Conservation (phyloP, 768 basidiomycete species). For the Kwoniella dendrophila region DNA sequence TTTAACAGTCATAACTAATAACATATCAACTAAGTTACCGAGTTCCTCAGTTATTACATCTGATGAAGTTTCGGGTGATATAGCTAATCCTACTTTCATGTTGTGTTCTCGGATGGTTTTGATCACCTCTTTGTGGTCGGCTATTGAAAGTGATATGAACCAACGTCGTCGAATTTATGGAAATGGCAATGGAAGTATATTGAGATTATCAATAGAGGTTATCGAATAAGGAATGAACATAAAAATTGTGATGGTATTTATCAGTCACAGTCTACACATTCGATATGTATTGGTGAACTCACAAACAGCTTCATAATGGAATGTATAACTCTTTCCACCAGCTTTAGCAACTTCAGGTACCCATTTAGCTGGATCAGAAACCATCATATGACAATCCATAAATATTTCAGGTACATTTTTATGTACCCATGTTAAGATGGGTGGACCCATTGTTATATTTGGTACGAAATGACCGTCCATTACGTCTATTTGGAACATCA, state of each 20-base stretch:
- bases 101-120: slow-evolving; percentile 73
- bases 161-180: not conserved
- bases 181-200: not conserved
- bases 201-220: not conserved
- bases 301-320: slow-evolving; percentile 94
- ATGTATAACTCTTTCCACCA: slow-evolving; percentile 91
- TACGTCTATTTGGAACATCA: slow-evolving; percentile 65
- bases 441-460: slow-evolving; percentile 97
- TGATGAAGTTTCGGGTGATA: slow-evolving; percentile 92
- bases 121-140: slow-evolving; percentile 66
- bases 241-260: too few species aligned
- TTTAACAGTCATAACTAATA: slow-evolving; percentile 97
- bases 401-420: slow-evolving; percentile 91
- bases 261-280: too few species aligned
- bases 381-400: slow-evolving; percentile 99
- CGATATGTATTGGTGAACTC: slow-evolving; percentile 46
- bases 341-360: slow-evolving; percentile 93
- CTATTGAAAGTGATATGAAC: slow-evolving; percentile 7
- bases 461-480: slow-evolving; percentile 99
- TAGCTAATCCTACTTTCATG: slow-evolving; percentile 95
- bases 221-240: too few species aligned
- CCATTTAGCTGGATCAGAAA: slow-evolving; percentile 92
- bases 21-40: slow-evolving; percentile 83
- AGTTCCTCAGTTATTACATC: slow-evolving; percentile 82
- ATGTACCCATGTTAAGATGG: slow-evolving; percentile 78